Conservation (phyloP, 108 stramenopile genomes). For the Aurantiochytrium sp. region DNA sequence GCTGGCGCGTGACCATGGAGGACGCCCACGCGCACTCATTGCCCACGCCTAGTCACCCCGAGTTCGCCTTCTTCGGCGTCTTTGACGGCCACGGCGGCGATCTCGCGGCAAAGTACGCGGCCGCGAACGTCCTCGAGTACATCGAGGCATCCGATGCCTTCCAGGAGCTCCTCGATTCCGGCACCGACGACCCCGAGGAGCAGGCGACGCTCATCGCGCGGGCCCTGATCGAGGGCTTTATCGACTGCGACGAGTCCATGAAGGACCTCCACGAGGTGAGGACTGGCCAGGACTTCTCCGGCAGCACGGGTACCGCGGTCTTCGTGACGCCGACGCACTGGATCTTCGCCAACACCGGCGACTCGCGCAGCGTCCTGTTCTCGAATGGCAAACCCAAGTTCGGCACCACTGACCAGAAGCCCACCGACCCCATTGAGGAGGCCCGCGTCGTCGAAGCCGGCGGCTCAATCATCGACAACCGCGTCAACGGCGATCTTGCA, state of each 20-base stretch:
- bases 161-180: background rate
- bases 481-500: constrained; percentile 86
- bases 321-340: constrained; percentile 76
- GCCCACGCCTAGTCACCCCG: background rate
- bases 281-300: constrained; percentile 50
- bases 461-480: constrained; percentile 54
- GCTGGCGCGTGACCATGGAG: constrained; percentile 38
- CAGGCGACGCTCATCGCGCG: constrained; percentile 56
- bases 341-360: constrained; percentile 92
- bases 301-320: constrained; percentile 79
- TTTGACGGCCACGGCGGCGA: constrained; percentile 39
- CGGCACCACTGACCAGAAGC: constrained; percentile 84
- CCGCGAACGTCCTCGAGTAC: background rate
- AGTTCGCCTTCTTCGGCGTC: background rate
- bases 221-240: constrained; percentile 56
- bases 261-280: constrained; percentile 27
- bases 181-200: constrained; percentile 30
- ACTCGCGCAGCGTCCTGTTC: constrained; percentile 73
- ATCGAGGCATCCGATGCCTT: background rate
- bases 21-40: constrained; percentile 6
- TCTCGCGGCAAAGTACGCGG: background rate
- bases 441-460: constrained; percentile 45
- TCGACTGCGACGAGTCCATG: constrained; percentile 65
- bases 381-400: constrained; percentile 37
- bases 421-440: constrained; percentile 35